Evolutionary conservation across 768 basidiomycete species (phyloP).

Genomic region (Psilocybe sp.): DNA sequence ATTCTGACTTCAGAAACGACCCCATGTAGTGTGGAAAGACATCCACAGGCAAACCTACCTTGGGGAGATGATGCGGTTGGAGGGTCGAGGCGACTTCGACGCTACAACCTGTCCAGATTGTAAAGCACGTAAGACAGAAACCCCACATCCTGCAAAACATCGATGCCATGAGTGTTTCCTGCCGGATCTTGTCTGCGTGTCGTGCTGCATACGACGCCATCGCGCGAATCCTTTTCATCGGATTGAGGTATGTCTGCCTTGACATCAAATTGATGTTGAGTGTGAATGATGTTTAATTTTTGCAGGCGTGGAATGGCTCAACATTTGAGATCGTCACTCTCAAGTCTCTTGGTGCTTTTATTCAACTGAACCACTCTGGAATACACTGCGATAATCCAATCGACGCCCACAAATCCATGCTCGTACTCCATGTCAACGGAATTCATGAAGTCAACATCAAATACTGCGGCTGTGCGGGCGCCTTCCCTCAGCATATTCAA

Average conservation of each 20-base stretch:
- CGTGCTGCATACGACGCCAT: slow-evolving; percentile 5
- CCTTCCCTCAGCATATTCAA: slow-evolving; percentile 11
- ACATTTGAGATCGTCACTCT: slow-evolving; percentile 10
- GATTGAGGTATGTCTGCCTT: too few species aligned
- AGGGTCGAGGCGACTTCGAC: slow-evolving; percentile 2
- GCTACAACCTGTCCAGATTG: slow-evolving; percentile 7
- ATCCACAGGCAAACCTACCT: slow-evolving; percentile 4
- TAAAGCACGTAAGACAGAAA: background rate
- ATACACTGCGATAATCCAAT: slow-evolving; percentile 10
- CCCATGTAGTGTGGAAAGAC: slow-evolving; percentile 9
- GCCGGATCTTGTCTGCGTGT: slow-evolving; percentile 1
- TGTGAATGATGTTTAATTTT: too few species aligned
- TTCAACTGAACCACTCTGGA: slow-evolving; percentile 25
- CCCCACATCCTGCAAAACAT: background rate
- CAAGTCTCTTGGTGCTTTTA: slow-evolving; percentile 20
- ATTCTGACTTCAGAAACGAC: slow-evolving; percentile 6
- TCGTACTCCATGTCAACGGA: slow-evolving; percentile 24
- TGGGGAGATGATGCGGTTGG: slow-evolving; percentile 6
- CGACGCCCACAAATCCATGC: slow-evolving; percentile 18
- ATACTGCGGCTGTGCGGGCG: slow-evolving; percentile 27
- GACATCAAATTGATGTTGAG: too few species aligned
- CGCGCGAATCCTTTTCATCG: too few species aligned
- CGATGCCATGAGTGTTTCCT: slow-evolving; percentile 5
- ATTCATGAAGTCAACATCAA: slow-evolving; percentile 27
- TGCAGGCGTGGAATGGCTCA: too few species aligned